Evolutionary conservation across 352 stramenopile genomes (phyloP), one percentile per base, ranked within the genome.

Genomic region (Globisporangium canariense): DNA sequence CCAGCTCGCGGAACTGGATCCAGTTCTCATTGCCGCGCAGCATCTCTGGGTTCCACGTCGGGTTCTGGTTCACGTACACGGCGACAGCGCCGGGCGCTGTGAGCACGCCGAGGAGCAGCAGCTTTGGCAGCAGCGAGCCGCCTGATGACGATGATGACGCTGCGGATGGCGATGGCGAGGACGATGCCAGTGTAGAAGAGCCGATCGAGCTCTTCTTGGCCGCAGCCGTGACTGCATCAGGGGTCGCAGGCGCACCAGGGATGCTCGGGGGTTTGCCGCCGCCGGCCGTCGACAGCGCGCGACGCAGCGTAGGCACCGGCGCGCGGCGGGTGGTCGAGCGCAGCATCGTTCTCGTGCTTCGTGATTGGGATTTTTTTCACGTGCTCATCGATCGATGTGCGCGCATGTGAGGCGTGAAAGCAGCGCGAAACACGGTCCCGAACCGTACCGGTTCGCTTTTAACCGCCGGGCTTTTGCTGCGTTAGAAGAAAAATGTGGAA

Each of bases 41-140:
- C 47, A 70, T 40, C 22, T 77, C 69, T 25, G 86, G 86, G 68
- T 94, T 94, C 80, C 85, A 94, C 46, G 87, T 57, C 40, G 83
- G 86, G 69, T 94, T 89, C 70, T 90, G 74, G 56, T 86, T 85
- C 22, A 92, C 68, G 64, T 93, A 94, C 64, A 89, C 74, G 1
- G 78, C 80, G 10, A 70, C 75, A 25, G 70, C 83, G 2, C 73
- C 77, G 6, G 86, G 80, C 20, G 75, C 66, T 18, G 78, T 82
- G 36, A 94, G 69, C 51, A 73, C 65, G 1, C 76, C 73, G 5
- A 89, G 51, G 16, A 89, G 66, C 38, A 91, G 73, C 28, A 85
- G 58, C 67, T 82, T 83, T 36, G 73, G 58, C 43, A 86, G 52
- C 43, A 78, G 68, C 52, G 74, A 82, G 45, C 79, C 73, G 16